phyloP scores from a whole-genome alignment of 2,329 filamentous ascomycete genomes.

The Xylaria sp. region DNA sequence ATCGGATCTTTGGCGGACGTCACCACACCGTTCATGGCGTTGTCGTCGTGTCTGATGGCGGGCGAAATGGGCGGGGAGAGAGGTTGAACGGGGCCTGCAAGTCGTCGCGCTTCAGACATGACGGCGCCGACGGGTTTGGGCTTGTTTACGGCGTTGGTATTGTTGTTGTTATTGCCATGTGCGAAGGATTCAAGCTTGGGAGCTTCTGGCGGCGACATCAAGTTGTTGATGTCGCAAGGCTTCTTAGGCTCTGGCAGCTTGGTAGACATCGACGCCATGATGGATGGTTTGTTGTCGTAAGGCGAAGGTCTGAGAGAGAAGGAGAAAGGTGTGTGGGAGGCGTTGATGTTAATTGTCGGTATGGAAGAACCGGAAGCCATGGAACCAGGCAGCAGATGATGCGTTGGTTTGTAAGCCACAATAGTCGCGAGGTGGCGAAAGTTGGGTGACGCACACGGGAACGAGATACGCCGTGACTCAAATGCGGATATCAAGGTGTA shows the following conservation, averaged over 20 bases:
- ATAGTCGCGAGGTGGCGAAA: slow-evolving; percentile 44
- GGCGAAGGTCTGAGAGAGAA: slow-evolving; percentile 31
- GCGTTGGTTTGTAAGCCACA: slow-evolving; percentile 47
- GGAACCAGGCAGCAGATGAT: slow-evolving; percentile 39
- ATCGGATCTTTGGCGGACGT: slow-evolving; percentile 64
- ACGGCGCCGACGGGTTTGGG: slow-evolving; percentile 42
- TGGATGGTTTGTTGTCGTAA: slow-evolving; percentile 32
- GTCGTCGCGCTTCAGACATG: slow-evolving; percentile 47
- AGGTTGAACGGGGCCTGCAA: slow-evolving; percentile 53
- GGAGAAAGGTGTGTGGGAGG: slow-evolving; percentile 12
- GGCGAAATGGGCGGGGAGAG: slow-evolving; percentile 70
- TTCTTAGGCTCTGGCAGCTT: slow-evolving; percentile 51
- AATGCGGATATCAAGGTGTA: slow-evolving; percentile 30
- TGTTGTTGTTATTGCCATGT: slow-evolving; percentile 35
- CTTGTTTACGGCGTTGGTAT: slow-evolving; percentile 21
- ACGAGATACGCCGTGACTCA: slow-evolving; percentile 44
- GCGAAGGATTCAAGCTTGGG: slow-evolving; percentile 63
- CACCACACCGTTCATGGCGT: slow-evolving; percentile 43
- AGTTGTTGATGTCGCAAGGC: slow-evolving; percentile 60
- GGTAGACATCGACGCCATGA: slow-evolving; percentile 38
- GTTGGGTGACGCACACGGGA: slow-evolving; percentile 38
- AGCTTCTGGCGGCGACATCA: slow-evolving; percentile 72
- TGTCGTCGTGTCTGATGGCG: slow-evolving; percentile 55
- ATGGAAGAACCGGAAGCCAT: slow-evolving; percentile 36
- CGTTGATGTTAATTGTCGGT: slow-evolving; percentile 25